Percentiles rank a stretch among this genome's conserved stretches.
Conservation (phyloP, 805 yeast species). For the Pichia thaimueangensis region DNA sequence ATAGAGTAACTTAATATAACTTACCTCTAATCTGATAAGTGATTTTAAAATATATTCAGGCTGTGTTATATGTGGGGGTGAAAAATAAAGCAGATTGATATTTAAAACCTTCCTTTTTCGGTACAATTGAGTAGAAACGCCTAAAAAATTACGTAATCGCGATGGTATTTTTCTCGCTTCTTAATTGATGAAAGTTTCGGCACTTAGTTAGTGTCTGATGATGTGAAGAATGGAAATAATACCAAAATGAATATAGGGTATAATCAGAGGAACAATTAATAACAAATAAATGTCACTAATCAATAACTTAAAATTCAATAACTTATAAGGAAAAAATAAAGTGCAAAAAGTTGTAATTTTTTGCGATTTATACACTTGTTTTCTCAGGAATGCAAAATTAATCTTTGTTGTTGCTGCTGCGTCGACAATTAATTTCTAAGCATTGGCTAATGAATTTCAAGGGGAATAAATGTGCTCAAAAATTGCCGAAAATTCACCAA, state of each 20-base stretch:
- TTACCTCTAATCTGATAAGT: not conserved
- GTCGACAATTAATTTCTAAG: constrained; percentile 6
- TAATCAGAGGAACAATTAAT: not conserved
- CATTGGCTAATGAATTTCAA: constrained; percentile 2
- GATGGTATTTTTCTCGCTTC: not conserved
- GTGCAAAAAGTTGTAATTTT: too few species aligned
- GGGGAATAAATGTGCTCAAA: not conserved
- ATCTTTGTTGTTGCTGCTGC: too few species aligned
- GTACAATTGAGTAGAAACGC: too few species aligned
- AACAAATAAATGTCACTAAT: constrained; percentile 6
- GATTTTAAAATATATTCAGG: not conserved
- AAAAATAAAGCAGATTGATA: too few species aligned
- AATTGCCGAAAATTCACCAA: constrained; percentile 2
- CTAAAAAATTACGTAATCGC: not conserved
- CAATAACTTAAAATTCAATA: not conserved
- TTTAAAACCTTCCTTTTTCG: too few species aligned
- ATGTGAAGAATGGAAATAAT: too few species aligned
- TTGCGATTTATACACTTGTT: too few species aligned
- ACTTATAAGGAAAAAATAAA: not conserved
- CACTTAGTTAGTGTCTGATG: too few species aligned
- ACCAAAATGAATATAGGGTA: constrained; percentile 1
- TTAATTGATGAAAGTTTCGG: not conserved
- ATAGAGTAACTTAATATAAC: not conserved
- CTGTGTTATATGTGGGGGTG: constrained; percentile 2
- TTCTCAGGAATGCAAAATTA: too few species aligned